phyloP scores from a whole-genome alignment of 768 basidiomycete genomes.

The Boletus rufocinnamomeus region DNA sequence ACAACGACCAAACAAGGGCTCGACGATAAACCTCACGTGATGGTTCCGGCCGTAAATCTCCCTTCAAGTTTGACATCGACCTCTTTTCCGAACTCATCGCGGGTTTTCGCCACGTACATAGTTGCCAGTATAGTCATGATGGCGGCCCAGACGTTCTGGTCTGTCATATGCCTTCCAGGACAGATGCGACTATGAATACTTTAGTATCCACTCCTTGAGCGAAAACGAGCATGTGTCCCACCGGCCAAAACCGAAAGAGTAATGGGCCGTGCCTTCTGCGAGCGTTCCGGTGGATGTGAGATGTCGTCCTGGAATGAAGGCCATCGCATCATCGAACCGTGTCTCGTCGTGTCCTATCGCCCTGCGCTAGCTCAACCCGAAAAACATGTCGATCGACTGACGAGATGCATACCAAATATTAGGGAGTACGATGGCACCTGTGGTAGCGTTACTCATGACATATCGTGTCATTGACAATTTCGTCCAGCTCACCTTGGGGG shows the following conservation, averaged over 20 bases:
- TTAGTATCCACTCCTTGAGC: background rate
- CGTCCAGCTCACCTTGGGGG: slow-evolving; percentile 25
- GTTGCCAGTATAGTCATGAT: slow-evolving; percentile 35
- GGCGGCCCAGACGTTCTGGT: slow-evolving; percentile 35
- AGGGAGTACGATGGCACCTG: slow-evolving; percentile 25
- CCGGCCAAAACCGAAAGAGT: slow-evolving; percentile 31
- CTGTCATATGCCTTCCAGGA: slow-evolving; percentile 38
- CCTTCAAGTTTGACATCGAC: slow-evolving; percentile 25
- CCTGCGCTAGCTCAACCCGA: slow-evolving; percentile 30
- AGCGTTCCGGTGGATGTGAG: slow-evolving; percentile 31
- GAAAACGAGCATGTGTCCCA: slow-evolving; percentile 4
- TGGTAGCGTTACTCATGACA: background rate
- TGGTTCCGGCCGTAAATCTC: slow-evolving; percentile 29
- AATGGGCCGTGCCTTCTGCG: background rate
- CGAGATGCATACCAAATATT: slow-evolving; percentile 27
- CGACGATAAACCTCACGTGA: slow-evolving; percentile 12
- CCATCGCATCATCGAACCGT: slow-evolving; percentile 52
- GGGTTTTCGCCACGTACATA: slow-evolving; percentile 28
- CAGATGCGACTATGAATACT: slow-evolving; percentile 28
- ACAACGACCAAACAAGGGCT: background rate
- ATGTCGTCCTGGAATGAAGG: slow-evolving; percentile 59
- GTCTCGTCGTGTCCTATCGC: slow-evolving; percentile 51
- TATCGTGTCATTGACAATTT: background rate
- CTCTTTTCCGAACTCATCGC: slow-evolving; percentile 34
- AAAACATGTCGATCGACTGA: background rate